Conservation (phyloP, 371 early-diverging fungal genomes). For the Paraphysoderma sedebokerense region DNA sequence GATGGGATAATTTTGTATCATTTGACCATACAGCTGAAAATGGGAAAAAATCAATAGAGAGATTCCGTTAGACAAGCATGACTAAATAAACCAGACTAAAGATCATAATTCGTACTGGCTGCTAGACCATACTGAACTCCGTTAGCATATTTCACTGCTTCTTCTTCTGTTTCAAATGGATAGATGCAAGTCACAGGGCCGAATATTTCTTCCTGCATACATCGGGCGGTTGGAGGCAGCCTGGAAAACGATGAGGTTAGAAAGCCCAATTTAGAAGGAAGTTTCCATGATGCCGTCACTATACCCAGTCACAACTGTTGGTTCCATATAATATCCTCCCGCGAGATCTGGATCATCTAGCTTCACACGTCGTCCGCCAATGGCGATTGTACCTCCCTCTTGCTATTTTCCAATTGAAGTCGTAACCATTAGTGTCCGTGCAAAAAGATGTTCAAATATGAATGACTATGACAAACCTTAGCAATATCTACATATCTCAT, state of each 20-base stretch:
- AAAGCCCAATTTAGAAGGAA: too few relatives aligned
- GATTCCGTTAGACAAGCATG: too few relatives aligned
- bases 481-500: slow-evolving; percentile 42
- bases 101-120: too few relatives aligned
- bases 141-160: slow-evolving; percentile 52
- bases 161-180: slow-evolving; percentile 48
- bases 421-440: too few relatives aligned
- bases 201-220: slow-evolving; percentile 73
- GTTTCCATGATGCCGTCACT: neutral
- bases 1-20: slow-evolving; percentile 35
- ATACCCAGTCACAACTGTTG: slow-evolving; percentile 44
- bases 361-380: slow-evolving; percentile 5
- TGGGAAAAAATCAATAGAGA: too few relatives aligned
- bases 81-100: too few relatives aligned
- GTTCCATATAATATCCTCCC: slow-evolving; percentile 44
- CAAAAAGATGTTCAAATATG: too few relatives aligned
- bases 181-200: slow-evolving; percentile 44
- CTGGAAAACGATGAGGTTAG: slow-evolving; percentile 10
- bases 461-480: too few relatives aligned
- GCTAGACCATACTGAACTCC: slow-evolving; percentile 55
- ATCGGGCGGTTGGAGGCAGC: slow-evolving; percentile 25
- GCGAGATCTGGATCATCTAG: slow-evolving; percentile 2
- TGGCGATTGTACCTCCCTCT: slow-evolving; percentile 16
- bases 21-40: slow-evolving; percentile 65
- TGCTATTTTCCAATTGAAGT: too few relatives aligned